A percentile compares a stretch with the other conserved stretches of the same genome.
These are phyloP conservation scores for Trifolium pratense DNA, from an alignment of 306 rosid genomes.

Conservation along the genomic window DNA sequence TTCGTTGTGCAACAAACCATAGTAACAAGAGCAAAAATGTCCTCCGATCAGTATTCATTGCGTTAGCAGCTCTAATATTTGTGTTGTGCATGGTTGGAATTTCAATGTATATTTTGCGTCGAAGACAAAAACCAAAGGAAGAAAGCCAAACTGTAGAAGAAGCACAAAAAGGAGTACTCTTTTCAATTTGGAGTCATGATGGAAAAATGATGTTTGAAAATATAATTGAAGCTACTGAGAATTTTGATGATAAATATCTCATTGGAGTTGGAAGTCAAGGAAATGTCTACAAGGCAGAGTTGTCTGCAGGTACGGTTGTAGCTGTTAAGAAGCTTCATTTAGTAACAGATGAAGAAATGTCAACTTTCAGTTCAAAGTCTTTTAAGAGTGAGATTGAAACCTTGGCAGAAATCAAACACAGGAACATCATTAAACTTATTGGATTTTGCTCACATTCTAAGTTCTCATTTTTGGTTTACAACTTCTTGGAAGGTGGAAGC, in stretches of 20 bases:
- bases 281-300: slow-evolving; percentile 39
- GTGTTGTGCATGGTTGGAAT: slow-evolving; percentile 29
- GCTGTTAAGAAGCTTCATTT: slow-evolving; percentile 50
- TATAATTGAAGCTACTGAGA: slow-evolving; percentile 43
- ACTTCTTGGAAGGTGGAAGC: slow-evolving; percentile 49
- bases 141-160: neutral
- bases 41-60: neutral
- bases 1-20: slow-evolving; percentile 22
- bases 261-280: slow-evolving; percentile 47
- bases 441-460: slow-evolving; percentile 45
- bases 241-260: slow-evolving; percentile 41
- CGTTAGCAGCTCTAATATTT: slow-evolving; percentile 11
- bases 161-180: slow-evolving; percentile 6
- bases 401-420: slow-evolving; percentile 42
- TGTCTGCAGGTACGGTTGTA: slow-evolving; percentile 34
- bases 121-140: neutral
- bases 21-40: neutral
- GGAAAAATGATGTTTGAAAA: slow-evolving; percentile 43
- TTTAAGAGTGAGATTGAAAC: slow-evolving; percentile 44
- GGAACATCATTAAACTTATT: slow-evolving; percentile 45
- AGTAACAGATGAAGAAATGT: slow-evolving; percentile 24
- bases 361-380: slow-evolving; percentile 31
- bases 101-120: slow-evolving; percentile 26
- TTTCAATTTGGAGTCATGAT: slow-evolving; percentile 43
- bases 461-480: slow-evolving; percentile 43